phyloP scores from a whole-genome alignment of 441 rosid species.

The Syzygium syzygioides region DNA sequence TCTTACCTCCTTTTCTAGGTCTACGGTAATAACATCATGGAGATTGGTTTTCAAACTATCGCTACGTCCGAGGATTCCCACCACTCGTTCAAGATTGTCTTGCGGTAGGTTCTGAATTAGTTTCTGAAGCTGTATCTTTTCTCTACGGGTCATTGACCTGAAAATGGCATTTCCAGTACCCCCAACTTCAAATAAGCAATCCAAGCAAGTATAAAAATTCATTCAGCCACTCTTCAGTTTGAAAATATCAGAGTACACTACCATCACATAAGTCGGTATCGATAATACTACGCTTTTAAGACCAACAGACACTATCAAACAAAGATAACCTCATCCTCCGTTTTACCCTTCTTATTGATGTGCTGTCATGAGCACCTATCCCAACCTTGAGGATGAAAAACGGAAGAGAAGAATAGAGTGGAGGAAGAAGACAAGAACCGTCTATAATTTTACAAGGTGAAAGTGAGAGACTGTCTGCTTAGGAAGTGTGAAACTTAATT shows the following conservation, averaged over 20 bases:
- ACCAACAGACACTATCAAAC: not conserved
- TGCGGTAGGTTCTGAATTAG: constrained; percentile 41
- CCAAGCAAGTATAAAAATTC: not conserved
- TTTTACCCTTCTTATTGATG: not conserved
- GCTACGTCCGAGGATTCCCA: constrained; percentile 30
- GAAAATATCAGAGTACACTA: not conserved
- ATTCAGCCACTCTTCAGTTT: not conserved
- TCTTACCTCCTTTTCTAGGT: constrained; percentile 44
- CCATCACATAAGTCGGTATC: not conserved
- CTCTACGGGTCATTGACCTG: constrained; percentile 49
- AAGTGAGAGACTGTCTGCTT: not conserved
- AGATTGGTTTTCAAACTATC: constrained; percentile 4
- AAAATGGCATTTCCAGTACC: constrained; percentile 1
- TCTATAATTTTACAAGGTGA: not conserved
- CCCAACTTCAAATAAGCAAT: not conserved
- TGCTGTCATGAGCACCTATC: not conserved
- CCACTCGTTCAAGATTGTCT: constrained; percentile 35
- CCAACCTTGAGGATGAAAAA: not conserved
- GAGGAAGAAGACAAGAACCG: not conserved
- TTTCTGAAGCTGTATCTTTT: constrained; percentile 38
- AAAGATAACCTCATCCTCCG: not conserved
- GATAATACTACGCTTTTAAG: not conserved
- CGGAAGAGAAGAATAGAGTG: not conserved
- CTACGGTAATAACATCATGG: constrained; percentile 22
- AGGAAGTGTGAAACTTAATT: not conserved